phyloP scores from a whole-genome alignment of 257 asterid species.

The Solanum piurae region DNA sequence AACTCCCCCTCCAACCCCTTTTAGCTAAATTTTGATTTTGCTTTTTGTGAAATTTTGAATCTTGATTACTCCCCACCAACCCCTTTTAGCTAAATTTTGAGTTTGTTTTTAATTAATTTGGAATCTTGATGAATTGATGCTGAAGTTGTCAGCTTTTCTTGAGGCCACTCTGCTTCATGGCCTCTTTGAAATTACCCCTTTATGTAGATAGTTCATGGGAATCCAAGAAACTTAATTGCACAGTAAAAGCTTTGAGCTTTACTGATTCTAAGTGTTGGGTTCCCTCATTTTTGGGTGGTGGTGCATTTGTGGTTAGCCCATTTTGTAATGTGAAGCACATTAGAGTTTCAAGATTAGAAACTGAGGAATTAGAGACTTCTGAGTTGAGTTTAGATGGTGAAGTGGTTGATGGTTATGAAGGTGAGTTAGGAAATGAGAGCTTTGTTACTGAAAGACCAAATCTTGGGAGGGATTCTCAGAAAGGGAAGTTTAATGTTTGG shows the following conservation, averaged over 20 bases:
- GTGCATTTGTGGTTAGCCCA: conserved; percentile 34
- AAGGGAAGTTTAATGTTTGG: conserved; percentile 35
- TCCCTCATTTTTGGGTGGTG: conserved; percentile 36
- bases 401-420: conserved; percentile 1
- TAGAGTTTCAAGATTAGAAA: conserved; percentile 43
- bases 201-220: conserved; percentile 41
- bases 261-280: conserved; percentile 16
- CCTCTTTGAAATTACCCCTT: conserved; percentile 48
- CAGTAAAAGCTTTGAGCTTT: conserved; percentile 24
- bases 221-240: conserved; percentile 19
- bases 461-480: conserved; percentile 9
- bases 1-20: background rate
- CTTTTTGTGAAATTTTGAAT: background rate
- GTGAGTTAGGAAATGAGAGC: conserved; percentile 22
- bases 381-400: conserved; percentile 17
- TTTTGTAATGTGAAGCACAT: conserved; percentile 31
- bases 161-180: conserved; percentile 25
- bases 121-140: background rate
- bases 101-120: background rate
- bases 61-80: background rate
- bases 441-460: conserved; percentile 15
- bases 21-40: background rate
- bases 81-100: background rate
- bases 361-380: conserved; percentile 25
- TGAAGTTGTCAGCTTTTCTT: background rate